Conservation (phyloP, 257 asterid species). For the Oldenlandia corymbosa region DNA sequence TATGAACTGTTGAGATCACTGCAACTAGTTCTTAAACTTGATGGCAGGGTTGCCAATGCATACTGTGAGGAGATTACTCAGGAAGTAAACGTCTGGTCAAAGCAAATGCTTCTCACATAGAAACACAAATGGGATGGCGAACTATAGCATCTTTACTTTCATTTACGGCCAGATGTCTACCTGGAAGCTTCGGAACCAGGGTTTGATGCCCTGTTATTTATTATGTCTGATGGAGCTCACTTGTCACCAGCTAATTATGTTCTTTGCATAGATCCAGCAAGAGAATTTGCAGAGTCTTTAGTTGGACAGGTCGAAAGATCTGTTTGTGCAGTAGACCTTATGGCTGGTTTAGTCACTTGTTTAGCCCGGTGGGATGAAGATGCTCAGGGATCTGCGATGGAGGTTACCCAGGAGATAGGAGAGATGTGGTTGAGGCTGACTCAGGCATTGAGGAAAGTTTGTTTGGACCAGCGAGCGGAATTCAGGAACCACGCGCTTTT, state of each 20-base stretch:
- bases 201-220: conserved; percentile 66
- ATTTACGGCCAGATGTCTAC: conserved; percentile 80
- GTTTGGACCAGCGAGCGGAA: conserved; percentile 93
- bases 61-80: conserved; percentile 95
- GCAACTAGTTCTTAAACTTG: conserved; percentile 88
- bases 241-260: conserved; percentile 70
- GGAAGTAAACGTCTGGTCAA: conserved; percentile 85
- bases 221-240: conserved; percentile 91
- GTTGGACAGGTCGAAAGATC: conserved; percentile 84
- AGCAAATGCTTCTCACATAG: conserved; percentile 75
- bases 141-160: conserved; percentile 72
- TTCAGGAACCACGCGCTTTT: conserved; percentile 82
- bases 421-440: conserved; percentile 96
- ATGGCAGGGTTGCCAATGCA: conserved; percentile 86
- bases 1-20: conserved; percentile 78
- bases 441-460: conserved; percentile 82
- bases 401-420: conserved; percentile 77
- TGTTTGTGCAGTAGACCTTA: conserved; percentile 69
- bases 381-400: conserved; percentile 59
- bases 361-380: conserved; percentile 71
- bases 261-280: conserved; percentile 71
- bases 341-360: conserved; percentile 67
- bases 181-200: conserved; percentile 95
- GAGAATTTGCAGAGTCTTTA: conserved; percentile 94
- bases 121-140: conserved; percentile 83